Conservation (phyloP, 768 basidiomycete genomes). For the Myochromella boudieri region DNA sequence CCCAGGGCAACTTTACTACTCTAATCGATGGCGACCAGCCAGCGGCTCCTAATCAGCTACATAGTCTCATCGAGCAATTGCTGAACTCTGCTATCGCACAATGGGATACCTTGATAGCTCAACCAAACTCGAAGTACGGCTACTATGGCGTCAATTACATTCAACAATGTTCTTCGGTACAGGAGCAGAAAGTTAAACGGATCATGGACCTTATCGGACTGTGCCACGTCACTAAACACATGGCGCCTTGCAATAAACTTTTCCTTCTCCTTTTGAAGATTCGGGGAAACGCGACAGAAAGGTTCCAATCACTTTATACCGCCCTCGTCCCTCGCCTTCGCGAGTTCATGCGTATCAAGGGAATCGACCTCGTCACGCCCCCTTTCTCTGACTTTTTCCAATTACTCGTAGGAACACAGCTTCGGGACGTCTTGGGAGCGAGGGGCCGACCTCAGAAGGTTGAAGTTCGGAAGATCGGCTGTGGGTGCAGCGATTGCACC, state of each 20-base stretch:
- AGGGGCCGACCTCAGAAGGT: conserved; percentile 12
- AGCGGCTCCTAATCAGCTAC: not conserved
- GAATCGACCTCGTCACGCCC: conserved; percentile 17
- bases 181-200: conserved; percentile 20
- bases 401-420: conserved; percentile 26
- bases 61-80: conserved; percentile 16
- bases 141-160: not conserved
- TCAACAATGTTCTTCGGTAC: not conserved
- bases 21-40: not conserved
- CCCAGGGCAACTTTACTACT: not conserved
- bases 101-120: conserved; percentile 17
- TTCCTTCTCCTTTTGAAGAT: conserved; percentile 23
- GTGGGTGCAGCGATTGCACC: conserved; percentile 30
- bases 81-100: conserved; percentile 18
- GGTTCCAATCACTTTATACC: conserved; percentile 26
- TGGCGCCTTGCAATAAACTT: conserved; percentile 21
- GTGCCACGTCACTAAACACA: conserved; percentile 19
- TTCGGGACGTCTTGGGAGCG: conserved; percentile 26
- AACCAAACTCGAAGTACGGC: conserved; percentile 5
- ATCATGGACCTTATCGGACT: conserved; percentile 26
- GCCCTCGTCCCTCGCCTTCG: conserved; percentile 25
- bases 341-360: conserved; percentile 14
- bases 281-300: conserved; percentile 10
- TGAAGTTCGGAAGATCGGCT: conserved; percentile 29
- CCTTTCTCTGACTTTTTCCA: conserved; percentile 30